Conservation (phyloP, 345 rosid genomes). For the Dovyalis caffra region DNA sequence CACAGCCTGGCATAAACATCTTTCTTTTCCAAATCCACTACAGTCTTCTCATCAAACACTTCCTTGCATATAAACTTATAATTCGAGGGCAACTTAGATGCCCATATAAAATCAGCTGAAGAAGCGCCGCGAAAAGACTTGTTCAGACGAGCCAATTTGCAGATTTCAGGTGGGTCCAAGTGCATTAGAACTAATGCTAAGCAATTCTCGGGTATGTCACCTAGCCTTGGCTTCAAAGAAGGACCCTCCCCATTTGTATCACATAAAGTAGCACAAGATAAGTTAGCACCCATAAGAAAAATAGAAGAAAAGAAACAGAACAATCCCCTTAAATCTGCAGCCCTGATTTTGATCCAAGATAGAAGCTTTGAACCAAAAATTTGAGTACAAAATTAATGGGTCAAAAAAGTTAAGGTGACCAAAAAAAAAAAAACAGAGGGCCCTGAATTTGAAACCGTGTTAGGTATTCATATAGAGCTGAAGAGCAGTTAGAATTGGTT, state of each 20-base stretch:
- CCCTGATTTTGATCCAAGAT: neutral
- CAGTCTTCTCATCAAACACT: neutral
- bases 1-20: conserved; percentile 34
- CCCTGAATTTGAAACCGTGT: no score
- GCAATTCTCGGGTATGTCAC: conserved; percentile 43
- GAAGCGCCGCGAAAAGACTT: conserved; percentile 36
- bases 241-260: conserved; percentile 1
- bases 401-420: neutral
- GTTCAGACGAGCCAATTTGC: conserved; percentile 30
- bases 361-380: neutral
- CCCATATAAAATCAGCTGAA: conserved; percentile 38
- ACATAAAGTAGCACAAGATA: neutral
- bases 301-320: neutral
- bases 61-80: conserved; percentile 20
- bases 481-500: no score
- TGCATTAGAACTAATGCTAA: conserved; percentile 20
- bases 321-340: neutral
- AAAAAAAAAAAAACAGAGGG: neutral
- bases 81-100: conserved; percentile 38
- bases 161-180: conserved; percentile 38
- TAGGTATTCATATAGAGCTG: no score
- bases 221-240: conserved; percentile 18
- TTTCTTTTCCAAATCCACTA: conserved; percentile 22
- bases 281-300: conserved; percentile 7
- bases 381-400: neutral